Percentiles rank a stretch among this genome's conserved stretches.
Evolutionary conservation across 768 basidiomycete genomes (phyloP).

Genomic region (Termitomyces sp.): DNA sequence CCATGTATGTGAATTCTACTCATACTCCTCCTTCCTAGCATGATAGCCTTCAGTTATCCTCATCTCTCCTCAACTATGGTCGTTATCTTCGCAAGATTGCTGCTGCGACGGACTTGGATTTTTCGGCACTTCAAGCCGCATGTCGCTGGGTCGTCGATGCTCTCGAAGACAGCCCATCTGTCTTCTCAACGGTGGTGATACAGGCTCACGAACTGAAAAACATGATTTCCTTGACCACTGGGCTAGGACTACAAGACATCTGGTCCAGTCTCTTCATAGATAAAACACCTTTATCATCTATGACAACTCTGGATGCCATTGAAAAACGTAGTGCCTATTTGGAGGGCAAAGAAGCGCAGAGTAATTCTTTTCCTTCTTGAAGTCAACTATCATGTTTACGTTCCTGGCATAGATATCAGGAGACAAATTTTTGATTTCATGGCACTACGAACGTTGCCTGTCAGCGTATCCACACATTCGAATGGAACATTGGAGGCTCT

Average conservation of each 20-base stretch:
- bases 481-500: slow-evolving; percentile 10
- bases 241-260: slow-evolving; percentile 64
- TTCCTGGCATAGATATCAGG: slow-evolving; percentile 25
- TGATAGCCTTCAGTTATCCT: slow-evolving; percentile 25
- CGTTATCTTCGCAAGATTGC: slow-evolving; percentile 39
- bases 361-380: slow-evolving; percentile 1
- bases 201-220: slow-evolving; percentile 35
- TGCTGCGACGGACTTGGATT: slow-evolving; percentile 43
- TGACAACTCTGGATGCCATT: slow-evolving; percentile 13
- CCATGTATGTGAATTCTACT: neutral
- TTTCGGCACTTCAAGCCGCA: slow-evolving; percentile 59
- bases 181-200: slow-evolving; percentile 26
- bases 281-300: slow-evolving; percentile 8
- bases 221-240: slow-evolving; percentile 56
- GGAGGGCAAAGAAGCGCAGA: slow-evolving; percentile 12
- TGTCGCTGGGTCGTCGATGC: slow-evolving; percentile 44
- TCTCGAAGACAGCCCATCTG: slow-evolving; percentile 27
- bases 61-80: slow-evolving; percentile 30
- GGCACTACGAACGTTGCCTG: slow-evolving; percentile 27
- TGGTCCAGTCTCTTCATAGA: slow-evolving; percentile 50
- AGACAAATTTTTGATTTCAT: slow-evolving; percentile 35
- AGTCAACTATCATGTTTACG: neutral
- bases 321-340: slow-evolving; percentile 18
- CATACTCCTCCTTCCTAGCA: slow-evolving; percentile 12
- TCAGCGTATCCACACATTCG: slow-evolving; percentile 14